Evolutionary conservation across 768 basidiomycete species (phyloP).

Genomic region (Sarcodon sp.): DNA sequence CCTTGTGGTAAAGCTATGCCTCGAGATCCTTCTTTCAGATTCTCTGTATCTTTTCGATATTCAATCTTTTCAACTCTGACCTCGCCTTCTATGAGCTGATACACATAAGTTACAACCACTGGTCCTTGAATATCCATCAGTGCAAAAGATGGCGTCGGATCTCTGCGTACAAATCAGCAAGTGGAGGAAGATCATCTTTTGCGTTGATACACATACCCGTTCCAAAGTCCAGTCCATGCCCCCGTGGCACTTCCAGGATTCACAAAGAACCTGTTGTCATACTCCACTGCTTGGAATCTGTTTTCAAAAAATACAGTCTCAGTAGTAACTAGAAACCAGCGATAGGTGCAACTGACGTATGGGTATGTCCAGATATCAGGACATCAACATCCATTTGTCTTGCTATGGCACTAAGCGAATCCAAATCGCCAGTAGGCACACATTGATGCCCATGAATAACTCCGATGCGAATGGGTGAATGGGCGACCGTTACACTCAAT

Average conservation of each 20-base stretch:
- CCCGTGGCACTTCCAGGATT: slow-evolving; percentile 95
- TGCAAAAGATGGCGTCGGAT: slow-evolving; percentile 88
- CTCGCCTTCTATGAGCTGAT: slow-evolving; percentile 88
- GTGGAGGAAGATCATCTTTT: not conserved
- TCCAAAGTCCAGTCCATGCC: slow-evolving; percentile 76
- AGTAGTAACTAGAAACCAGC: not conserved
- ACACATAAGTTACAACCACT: slow-evolving; percentile 95
- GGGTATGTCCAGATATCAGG: slow-evolving; percentile 86
- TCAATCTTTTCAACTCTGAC: slow-evolving; percentile 90
- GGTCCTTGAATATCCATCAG: slow-evolving; percentile 97
- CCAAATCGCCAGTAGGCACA: slow-evolving; percentile 84
- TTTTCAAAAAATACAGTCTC: not conserved
- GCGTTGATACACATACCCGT: slow-evolving; percentile 31
- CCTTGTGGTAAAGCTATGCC: slow-evolving; percentile 36
- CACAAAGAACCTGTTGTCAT: slow-evolving; percentile 85
- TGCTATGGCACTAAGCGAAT: slow-evolving; percentile 79
- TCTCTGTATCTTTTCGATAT: slow-evolving; percentile 52
- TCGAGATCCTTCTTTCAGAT: slow-evolving; percentile 23
- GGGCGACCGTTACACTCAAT: slow-evolving; percentile 65
- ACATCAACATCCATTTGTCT: slow-evolving; percentile 98
- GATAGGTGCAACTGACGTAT: slow-evolving; percentile 45
- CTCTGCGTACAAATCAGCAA: slow-evolving; percentile 27
- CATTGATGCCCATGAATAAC: slow-evolving; percentile 91
- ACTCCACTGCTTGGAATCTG: slow-evolving; percentile 91
- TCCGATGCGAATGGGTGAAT: slow-evolving; percentile 83